Base-by-base conservation (phyloP, 2,329 filamentous ascomycete genomes). In the Penicillium fuscoglaucum region DNA sequence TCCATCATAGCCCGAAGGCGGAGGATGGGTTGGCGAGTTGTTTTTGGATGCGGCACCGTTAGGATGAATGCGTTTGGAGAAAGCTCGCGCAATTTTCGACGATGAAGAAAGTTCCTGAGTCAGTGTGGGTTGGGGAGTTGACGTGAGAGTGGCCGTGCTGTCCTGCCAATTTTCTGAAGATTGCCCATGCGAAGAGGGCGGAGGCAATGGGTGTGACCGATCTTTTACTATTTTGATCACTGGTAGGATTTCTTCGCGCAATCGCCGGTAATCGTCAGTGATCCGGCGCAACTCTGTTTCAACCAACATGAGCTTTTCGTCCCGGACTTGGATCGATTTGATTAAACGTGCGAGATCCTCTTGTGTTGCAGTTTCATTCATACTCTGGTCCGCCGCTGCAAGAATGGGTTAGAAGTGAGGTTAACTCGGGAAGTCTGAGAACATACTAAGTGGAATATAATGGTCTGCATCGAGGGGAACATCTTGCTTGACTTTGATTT, bases 291-390 rank as follows among this genome's bases (percentile, higher is more conserved):
- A 78, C 71, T 98, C 92, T 58, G 87, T 84, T 75, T 98, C 93
- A 28, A 93, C 84, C 44, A 90, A 81, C 63, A 86, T 87, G 78
- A 98, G 93, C 59, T 92, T 88, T 77, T 97, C 91, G 74, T 99
- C 95, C 66, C 95, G 90, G 62, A 96, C 81, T 64, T 90, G 88
- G 46, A 99, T 87, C 61, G 96, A 92, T 70, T 93, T 90, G 61
- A 96, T 93, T 21, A 99, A 84, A 53, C 93, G 87, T 64, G 91
- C 90, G 69, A 99, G 91, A 71, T 99, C 95, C 70, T 96, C 93
- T 66, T 96, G 87, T 0, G 93, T 96, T 6, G 93, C 93, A 41
- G 87, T 90, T 57, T 90, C 87, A 71, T 96, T 92, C 74, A 93
- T 88, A 73, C 93, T 90, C 64, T 90, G 90, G 72, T 97, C 95